Base-by-base conservation (phyloP, 2,329 filamentous ascomycete species). In the Sarocladium brachiariae region DNA sequence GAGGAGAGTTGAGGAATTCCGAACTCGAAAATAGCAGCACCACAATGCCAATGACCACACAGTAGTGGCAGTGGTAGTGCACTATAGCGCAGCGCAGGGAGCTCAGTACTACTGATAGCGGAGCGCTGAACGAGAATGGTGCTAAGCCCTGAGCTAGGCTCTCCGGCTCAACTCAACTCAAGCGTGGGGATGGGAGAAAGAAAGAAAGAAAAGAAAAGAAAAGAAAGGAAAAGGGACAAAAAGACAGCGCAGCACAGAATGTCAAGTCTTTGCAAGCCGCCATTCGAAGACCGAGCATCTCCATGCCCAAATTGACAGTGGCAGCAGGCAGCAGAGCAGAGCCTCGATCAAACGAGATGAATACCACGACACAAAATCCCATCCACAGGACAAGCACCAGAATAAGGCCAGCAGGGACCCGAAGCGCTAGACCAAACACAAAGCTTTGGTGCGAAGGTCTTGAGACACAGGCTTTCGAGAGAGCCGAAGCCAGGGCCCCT, bases 21-120 rank as follows among this genome's bases (percentile, higher is more conserved):
- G n/a, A n/a, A n/a, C n/a, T n/a, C 43, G 43, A 47, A 47, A 47
- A 47, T 47, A 47, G 43, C 43, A 47, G 43, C 43, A 47, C n/a
- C 24, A 9, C 43, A 33, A 16, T n/a, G n/a, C n/a, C n/a, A n/a
- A n/a, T n/a, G n/a, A n/a, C n/a, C n/a, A n/a, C n/a, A n/a, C n/a
- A n/a, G n/a, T 7, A 16, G 43, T 21, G 27, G 23, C 39, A 19
- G 23, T 47, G 25, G 43, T 47, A 47, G 43, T 11, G 43, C n/a
- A 47, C 7, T 19, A 23, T 33, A 47, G 43, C 25, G 43, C 25
- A 47, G n/a, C n/a, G n/a, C n/a, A n/a, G n/a, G n/a, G n/a, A n/a
- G n/a, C n/a, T n/a, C n/a, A n/a, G n/a, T n/a, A n/a, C n/a, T n/a
- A n/a, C n/a, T n/a, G n/a, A n/a, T n/a, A n/a, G n/a, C n/a, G n/a